phyloP scores from a whole-genome alignment of 2,329 filamentous ascomycete species.

The Penicillium sp. region DNA sequence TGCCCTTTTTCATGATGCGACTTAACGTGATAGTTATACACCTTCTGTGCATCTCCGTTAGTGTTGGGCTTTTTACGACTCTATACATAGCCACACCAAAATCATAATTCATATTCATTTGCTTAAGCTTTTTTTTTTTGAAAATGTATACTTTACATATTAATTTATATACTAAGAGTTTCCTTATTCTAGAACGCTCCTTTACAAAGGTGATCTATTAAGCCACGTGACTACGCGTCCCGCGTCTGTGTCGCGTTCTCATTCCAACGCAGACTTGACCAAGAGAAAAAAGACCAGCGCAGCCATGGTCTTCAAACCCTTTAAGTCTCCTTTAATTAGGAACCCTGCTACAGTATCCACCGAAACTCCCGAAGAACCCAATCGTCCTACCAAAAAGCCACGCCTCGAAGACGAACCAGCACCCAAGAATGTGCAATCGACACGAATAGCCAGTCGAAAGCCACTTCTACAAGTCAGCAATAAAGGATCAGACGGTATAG shows the following conservation, averaged over 20 bases:
- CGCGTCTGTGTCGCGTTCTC: conserved; percentile 15
- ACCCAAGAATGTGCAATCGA: conserved; percentile 7
- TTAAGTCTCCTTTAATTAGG: conserved; percentile 45
- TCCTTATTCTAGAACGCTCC: not conserved
- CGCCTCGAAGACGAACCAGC: conserved; percentile 26
- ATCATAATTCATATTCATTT: not conserved
- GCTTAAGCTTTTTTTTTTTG: too few relatives aligned
- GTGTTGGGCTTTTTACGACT: conserved; percentile 2
- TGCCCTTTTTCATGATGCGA: conserved; percentile 11
- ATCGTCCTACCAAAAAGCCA: conserved; percentile 36
- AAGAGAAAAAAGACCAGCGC: not conserved
- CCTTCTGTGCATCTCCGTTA: conserved; percentile 12
- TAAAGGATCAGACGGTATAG: conserved; percentile 10
- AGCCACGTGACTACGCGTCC: conserved; percentile 24
- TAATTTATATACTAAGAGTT: not conserved
- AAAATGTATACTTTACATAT: too few relatives aligned
- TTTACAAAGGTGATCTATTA: not conserved
- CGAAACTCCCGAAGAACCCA: conserved; percentile 5
- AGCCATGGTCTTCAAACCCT: conserved; percentile 47
- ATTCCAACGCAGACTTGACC: not conserved
- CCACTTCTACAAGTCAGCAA: conserved; percentile 36
- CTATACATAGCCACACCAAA: conserved; percentile 8
- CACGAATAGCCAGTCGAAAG: conserved; percentile 22
- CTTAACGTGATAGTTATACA: conserved; percentile 11
- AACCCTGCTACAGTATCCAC: conserved; percentile 21